Conservation (phyloP, 495 filamentous ascomycete genomes). For the Aspergillus incahuasiensis region DNA sequence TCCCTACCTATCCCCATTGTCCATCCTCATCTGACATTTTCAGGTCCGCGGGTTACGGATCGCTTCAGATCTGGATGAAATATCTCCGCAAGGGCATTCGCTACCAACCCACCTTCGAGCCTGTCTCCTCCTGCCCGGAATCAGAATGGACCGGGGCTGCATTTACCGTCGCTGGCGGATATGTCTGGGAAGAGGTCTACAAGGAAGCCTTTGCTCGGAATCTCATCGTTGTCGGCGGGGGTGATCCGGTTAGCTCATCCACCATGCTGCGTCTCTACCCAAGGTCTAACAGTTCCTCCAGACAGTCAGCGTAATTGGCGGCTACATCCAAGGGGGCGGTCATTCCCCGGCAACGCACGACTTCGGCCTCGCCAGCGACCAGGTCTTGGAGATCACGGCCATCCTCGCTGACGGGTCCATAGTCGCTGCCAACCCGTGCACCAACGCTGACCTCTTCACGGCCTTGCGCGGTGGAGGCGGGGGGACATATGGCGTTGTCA, state of each 20-base stretch:
- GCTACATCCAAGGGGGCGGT: slow-evolving; percentile 36
- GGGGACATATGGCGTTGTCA: slow-evolving; percentile 47
- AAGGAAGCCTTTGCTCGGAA: slow-evolving; percentile 20
- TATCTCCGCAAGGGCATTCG: slow-evolving; percentile 27
- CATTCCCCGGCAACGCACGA: slow-evolving; percentile 26
- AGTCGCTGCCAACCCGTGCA: slow-evolving; percentile 41
- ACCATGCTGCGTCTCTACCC: neutral
- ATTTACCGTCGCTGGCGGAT: slow-evolving; percentile 34
- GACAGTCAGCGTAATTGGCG: slow-evolving; percentile 35
- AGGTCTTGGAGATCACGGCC: slow-evolving; percentile 38
- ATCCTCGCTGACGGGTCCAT: slow-evolving; percentile 49
- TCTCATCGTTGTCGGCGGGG: slow-evolving; percentile 34
- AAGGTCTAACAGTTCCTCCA: slow-evolving; percentile 10
- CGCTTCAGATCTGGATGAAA: slow-evolving; percentile 36
- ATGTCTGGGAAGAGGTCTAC: slow-evolving; percentile 34
- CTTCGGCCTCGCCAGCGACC: slow-evolving; percentile 35
- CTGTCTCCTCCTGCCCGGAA: slow-evolving; percentile 13
- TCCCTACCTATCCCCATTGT: slow-evolving; percentile 35
- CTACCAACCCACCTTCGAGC: slow-evolving; percentile 22
- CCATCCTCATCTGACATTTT: slow-evolving; percentile 7
- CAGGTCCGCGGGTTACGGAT: slow-evolving; percentile 34
- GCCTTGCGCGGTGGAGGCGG: slow-evolving; percentile 44
- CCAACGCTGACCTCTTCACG: slow-evolving; percentile 55
- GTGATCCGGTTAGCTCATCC: slow-evolving; percentile 22
- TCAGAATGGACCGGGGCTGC: slow-evolving; percentile 29